Percentiles rank a stretch among this genome's conserved stretches.
Conservation (phyloP, 306 rosid genomes). For the Prunus mume region DNA sequence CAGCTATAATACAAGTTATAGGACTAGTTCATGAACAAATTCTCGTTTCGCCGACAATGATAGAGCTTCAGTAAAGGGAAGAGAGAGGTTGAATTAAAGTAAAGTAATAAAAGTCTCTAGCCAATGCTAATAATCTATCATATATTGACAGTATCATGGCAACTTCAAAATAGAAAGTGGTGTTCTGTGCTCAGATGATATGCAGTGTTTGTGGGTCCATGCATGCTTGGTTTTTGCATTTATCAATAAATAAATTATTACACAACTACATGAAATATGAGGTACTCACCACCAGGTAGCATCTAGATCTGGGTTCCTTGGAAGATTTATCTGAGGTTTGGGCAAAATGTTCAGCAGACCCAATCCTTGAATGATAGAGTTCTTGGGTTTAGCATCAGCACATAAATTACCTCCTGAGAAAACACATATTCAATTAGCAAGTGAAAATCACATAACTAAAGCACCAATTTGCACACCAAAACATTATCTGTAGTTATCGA, state of each 20-base stretch:
- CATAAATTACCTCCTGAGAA: not conserved
- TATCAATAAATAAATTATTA: not conserved
- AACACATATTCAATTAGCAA: not conserved
- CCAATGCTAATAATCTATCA: not conserved
- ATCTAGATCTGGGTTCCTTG: not conserved
- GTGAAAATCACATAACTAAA: not conserved
- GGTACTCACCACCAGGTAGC: slow-evolving; percentile 15
- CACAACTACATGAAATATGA: not conserved
- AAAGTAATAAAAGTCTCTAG: no score
- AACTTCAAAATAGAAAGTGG: not conserved
- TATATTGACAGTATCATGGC: not conserved
- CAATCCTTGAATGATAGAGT: not conserved
- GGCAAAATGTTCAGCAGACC: not conserved
- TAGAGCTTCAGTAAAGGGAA: no score
- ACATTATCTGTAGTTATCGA: not conserved
- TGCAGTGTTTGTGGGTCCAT: not conserved
- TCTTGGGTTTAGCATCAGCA: not conserved
- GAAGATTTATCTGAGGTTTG: not conserved
- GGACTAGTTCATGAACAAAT: not conserved
- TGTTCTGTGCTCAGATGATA: no score
- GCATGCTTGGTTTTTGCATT: not conserved
- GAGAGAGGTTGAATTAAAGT: no score
- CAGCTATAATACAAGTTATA: not conserved
- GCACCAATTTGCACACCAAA: not conserved
- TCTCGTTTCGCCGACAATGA: no score